Base-by-base conservation (phyloP, 305 asterid species). In the Petunia hybrid region DNA sequence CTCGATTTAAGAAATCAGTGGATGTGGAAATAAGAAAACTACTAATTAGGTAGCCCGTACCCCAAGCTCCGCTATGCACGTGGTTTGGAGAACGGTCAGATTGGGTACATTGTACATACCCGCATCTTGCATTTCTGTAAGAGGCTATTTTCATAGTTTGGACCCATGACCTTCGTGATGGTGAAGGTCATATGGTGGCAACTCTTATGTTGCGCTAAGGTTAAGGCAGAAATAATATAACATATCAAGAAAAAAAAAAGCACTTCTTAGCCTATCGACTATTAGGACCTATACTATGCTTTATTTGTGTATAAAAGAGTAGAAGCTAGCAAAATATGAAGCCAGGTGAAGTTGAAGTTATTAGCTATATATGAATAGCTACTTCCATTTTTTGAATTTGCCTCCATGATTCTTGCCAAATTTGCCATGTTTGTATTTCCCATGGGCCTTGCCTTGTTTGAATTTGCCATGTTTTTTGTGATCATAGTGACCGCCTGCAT, bases 341-440 rank as follows among this genome's bases (percentile, higher is more conserved):
- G n/a, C 9, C 0, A 51, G 14, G 31, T 31, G 66, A n/a, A 59
- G 36, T 59, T 22, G 22, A 22, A 22, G 22, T 22, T 22, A 22
- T 22, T 22, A 0, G 3, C 14, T 51, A 51, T 51, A 14, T 8
- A 12, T 59, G 16, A 4, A n/a, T 59, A 59, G 4, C 6, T n/a
- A 59, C 61, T 70, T 70, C 77, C 77, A 46, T 60, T 70, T 70
- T 42, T 70, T 70, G 60, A 48, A 70, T 70, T 70, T 70, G 10
- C 77, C 60, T 4, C 59, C 59, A 45, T 70, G 77, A 10, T 70
- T 70, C 22, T 70, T 70, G 57, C 76, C 39, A 68, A 40, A 41
- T 40, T 66, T 66, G n/a, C 76, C 76, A 7, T 31, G 57, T 69
- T 16, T 69, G 57, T 22, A 12, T 10, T 70, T 70, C 5, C 77